Conservation (phyloP, 805 yeast genomes). For the Suhomyces tanzawaensis region DNA sequence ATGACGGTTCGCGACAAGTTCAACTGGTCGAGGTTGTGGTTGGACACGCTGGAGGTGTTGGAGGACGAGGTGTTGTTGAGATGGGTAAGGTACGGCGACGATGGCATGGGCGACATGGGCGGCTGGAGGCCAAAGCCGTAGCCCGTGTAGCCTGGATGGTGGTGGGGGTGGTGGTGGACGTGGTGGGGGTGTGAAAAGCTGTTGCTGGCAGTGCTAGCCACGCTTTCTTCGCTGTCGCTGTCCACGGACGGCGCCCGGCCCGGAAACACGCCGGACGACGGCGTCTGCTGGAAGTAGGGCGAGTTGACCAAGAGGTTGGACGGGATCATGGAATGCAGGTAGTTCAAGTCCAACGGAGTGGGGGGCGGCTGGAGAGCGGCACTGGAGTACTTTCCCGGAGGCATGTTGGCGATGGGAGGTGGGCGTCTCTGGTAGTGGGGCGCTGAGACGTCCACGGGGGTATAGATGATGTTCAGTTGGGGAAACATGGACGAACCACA, state of each 20-base stretch:
- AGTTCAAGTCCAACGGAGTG: constrained; percentile 59
- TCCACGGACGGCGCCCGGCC: neutral
- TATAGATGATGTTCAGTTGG: constrained; percentile 3
- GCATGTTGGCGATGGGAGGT: constrained; percentile 1
- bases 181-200: constrained; percentile 17
- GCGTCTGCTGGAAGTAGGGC: constrained; percentile 47
- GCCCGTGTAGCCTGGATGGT: constrained; percentile 2
- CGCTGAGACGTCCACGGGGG: constrained; percentile 1
- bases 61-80: constrained; percentile 9
- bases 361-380: constrained; percentile 2
- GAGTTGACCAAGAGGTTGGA: constrained; percentile 58
- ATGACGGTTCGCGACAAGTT: constrained; percentile 38
- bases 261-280: neutral
- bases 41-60: constrained; percentile 10
- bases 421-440: constrained; percentile 2
- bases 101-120: constrained; percentile 2
- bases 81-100: constrained; percentile 7
- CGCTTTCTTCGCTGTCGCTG: neutral
- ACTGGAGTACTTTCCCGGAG: neutral
- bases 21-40: constrained; percentile 29
- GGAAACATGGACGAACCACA: constrained; percentile 5
- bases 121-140: constrained; percentile 7
- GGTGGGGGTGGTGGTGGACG: constrained; percentile 2
- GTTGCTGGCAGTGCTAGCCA: neutral
- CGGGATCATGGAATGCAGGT: constrained; percentile 63